Conservation (phyloP, 208 protist species). For the Leishmania turanica region DNA sequence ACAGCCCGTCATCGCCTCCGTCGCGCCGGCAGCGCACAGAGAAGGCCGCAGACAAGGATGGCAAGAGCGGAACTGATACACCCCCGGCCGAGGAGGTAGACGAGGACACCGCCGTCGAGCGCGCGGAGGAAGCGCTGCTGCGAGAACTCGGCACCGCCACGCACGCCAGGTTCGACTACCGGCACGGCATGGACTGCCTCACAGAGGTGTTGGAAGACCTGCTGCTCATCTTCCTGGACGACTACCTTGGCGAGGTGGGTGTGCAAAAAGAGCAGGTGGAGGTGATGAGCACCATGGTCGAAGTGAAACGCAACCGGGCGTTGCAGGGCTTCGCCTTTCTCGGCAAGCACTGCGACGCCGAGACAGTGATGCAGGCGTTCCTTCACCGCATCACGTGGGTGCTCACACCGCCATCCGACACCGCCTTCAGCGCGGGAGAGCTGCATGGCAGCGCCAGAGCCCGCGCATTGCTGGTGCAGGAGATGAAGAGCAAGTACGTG, state of each 20-base stretch:
- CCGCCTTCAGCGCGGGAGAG: conserved; percentile 26
- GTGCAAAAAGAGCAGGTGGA: conserved; percentile 91
- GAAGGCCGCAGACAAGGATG: conserved; percentile 10
- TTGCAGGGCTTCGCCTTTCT: conserved; percentile 89
- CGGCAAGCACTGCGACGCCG: conserved; percentile 72
- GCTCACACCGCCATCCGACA: conserved; percentile 75
- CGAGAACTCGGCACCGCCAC: conserved; percentile 28
- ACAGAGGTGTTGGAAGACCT: conserved; percentile 73
- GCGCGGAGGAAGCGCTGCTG: conserved; percentile 51
- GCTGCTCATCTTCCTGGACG: conserved; percentile 87
- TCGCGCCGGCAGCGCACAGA: conserved; percentile 17
- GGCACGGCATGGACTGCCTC: conserved; percentile 70
- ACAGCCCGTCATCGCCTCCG: conserved; percentile 11
- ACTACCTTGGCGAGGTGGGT: conserved; percentile 91
- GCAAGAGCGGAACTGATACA: background rate
- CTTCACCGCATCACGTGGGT: conserved; percentile 86
- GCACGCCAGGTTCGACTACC: conserved; percentile 58
- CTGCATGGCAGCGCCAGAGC: conserved; percentile 71
- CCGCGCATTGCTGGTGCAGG: conserved; percentile 61
- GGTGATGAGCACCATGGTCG: conserved; percentile 91
- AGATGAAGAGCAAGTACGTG: conserved; percentile 82
- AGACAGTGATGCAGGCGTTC: conserved; percentile 73
- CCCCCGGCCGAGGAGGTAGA: conserved; percentile 9
- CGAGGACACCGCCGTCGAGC: conserved; percentile 40
- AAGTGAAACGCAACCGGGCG: conserved; percentile 86